phyloP scores from a whole-genome alignment of 1,284 basidiomycete species.

The Bjerkandera adusta region DNA sequence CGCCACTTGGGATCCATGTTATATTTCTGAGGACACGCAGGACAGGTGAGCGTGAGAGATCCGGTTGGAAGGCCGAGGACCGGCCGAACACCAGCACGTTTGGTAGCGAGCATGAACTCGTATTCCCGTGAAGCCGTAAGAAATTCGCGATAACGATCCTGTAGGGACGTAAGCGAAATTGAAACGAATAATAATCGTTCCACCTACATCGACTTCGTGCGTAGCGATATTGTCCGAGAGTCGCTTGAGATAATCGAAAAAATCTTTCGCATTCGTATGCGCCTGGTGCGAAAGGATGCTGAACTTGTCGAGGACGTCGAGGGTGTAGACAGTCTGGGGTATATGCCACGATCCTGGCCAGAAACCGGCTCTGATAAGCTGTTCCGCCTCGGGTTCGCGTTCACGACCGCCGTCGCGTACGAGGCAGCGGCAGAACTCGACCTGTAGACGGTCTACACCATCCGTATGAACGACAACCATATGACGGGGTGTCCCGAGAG shows the following conservation, averaged over 20 bases:
- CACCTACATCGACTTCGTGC: conserved; percentile 4
- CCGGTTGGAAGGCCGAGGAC: not conserved
- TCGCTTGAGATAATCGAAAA: not conserved
- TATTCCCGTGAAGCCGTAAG: conserved; percentile 14
- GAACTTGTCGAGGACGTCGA: conserved; percentile 8
- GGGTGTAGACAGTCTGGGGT: conserved; percentile 10
- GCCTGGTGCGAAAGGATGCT: conserved; percentile 7
- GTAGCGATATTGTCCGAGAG: conserved; percentile 8
- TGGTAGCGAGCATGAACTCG: conserved; percentile 2
- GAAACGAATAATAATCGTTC: not conserved
- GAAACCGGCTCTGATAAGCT: conserved; percentile 9
- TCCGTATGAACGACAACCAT: conserved; percentile 6
- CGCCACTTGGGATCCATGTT: conserved; percentile 22
- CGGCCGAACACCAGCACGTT: conserved; percentile 1
- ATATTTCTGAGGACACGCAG: conserved; percentile 20
- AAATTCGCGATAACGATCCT: conserved; percentile 22
- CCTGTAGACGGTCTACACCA: not conserved
- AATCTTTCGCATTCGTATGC: conserved; percentile 10
- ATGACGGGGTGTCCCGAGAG: not conserved
- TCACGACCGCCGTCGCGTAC: too few relatives aligned
- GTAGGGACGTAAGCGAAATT: not conserved
- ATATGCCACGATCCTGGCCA: conserved; percentile 13
- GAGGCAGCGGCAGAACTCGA: conserved; percentile 9
- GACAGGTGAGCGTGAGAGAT: conserved; percentile 14
- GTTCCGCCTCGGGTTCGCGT: not conserved